These are phyloP conservation scores for Deinandra increscens DNA, from an alignment of 129 eudicot species.

Conservation along the genomic window DNA sequence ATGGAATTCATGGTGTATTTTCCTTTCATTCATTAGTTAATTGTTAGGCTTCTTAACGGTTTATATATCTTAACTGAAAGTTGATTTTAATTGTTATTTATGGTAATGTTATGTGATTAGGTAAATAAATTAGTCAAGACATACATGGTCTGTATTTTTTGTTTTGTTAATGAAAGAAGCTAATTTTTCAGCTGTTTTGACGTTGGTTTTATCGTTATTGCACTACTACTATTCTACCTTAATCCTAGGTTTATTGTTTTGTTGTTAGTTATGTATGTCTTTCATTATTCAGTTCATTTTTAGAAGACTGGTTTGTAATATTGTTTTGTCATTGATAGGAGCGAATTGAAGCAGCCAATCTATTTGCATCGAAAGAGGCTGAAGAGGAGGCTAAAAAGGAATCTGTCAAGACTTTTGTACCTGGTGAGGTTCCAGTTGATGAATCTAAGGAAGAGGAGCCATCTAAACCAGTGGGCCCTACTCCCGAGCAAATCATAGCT, in stretches of 20 bases:
- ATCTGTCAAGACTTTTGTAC: constrained; percentile 74
- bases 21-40: too few relatives aligned
- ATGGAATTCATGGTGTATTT: background rate
- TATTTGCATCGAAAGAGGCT: constrained; percentile 88
- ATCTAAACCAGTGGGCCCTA: constrained; percentile 77
- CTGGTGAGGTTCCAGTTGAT: constrained; percentile 72
- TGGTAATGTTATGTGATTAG: background rate
- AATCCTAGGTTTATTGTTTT: background rate
- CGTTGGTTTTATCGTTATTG: background rate
- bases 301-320: background rate
- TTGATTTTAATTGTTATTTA: background rate
- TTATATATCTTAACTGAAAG: background rate
- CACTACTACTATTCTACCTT: constrained; percentile 2
- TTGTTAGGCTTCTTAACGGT: background rate
- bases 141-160: background rate
- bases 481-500: constrained; percentile 94
- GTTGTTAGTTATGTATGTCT: background rate
- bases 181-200: background rate
- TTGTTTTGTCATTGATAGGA: constrained; percentile 26
- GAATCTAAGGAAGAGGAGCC: constrained; percentile 68
- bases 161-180: background rate
- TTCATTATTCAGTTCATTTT: background rate
- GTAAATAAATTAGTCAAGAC: background rate
- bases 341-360: too few relatives aligned
- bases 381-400: constrained; percentile 78